Percentiles rank a stretch among this genome's conserved stretches.
Evolutionary conservation across 345 rosid genomes (phyloP).

Genomic region (Draba incana): DNA sequence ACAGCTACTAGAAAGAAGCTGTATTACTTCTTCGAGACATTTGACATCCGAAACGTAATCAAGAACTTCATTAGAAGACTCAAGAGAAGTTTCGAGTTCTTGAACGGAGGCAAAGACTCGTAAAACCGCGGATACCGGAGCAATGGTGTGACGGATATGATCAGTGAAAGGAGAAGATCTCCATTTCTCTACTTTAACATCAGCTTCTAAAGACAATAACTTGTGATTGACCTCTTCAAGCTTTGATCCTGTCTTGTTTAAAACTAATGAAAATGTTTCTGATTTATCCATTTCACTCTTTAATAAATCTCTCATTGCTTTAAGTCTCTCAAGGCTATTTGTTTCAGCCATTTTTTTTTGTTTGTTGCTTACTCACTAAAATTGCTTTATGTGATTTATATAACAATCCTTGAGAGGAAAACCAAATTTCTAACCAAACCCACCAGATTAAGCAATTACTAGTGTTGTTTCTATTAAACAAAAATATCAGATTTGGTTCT

Average conservation of each 20-base stretch:
- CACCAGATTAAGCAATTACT: slow-evolving; percentile 33
- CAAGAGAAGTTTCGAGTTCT: slow-evolving; percentile 56
- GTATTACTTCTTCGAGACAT: slow-evolving; percentile 63
- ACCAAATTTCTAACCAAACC: slow-evolving; percentile 44
- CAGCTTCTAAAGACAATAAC: slow-evolving; percentile 51
- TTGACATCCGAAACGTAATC: slow-evolving; percentile 53
- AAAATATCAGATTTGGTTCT: slow-evolving; percentile 32
- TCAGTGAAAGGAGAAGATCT: slow-evolving; percentile 49
- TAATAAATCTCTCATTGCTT: slow-evolving; percentile 52
- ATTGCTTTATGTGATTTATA: slow-evolving; percentile 5
- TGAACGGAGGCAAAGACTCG: slow-evolving; percentile 51
- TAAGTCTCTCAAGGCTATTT: slow-evolving; percentile 46
- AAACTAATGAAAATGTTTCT: slow-evolving; percentile 47
- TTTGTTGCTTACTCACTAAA: slow-evolving; percentile 19
- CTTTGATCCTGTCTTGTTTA: slow-evolving; percentile 50
- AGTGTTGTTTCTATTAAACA: neutral
- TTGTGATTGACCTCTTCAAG: slow-evolving; percentile 45
- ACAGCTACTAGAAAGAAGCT: slow-evolving; percentile 68
- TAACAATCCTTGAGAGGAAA: slow-evolving; percentile 28
- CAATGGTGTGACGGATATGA: slow-evolving; percentile 56
- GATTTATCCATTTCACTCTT: slow-evolving; percentile 65
- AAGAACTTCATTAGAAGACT: slow-evolving; percentile 35
- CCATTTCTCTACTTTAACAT: slow-evolving; percentile 46
- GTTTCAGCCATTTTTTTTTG: slow-evolving; percentile 44
- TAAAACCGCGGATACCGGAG: slow-evolving; percentile 63